phyloP scores from a whole-genome alignment of 2,329 filamentous ascomycete genomes.

The Botrytis cinerea region DNA sequence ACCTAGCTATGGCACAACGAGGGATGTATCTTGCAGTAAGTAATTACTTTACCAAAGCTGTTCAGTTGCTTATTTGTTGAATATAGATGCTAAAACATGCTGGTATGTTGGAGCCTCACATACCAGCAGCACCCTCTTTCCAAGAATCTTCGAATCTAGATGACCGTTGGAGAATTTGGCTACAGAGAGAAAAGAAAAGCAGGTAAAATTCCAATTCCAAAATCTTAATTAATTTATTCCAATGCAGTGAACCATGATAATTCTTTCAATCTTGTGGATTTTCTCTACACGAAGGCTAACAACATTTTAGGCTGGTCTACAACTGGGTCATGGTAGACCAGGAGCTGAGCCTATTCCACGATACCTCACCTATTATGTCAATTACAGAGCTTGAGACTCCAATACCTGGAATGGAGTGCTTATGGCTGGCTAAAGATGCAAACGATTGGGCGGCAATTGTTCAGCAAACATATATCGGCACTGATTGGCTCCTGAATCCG shows the following conservation, averaged over 20 bases:
- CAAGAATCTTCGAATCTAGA: constrained; percentile 49
- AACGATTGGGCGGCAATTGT: constrained; percentile 61
- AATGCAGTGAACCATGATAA: not conserved
- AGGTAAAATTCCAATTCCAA: constrained; percentile 47
- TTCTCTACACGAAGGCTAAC: not conserved
- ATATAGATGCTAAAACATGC: constrained; percentile 67
- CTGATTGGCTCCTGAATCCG: constrained; percentile 41
- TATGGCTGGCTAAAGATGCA: constrained; percentile 63
- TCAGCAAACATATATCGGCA: constrained; percentile 59
- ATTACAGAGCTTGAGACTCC: constrained; percentile 66
- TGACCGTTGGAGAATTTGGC: constrained; percentile 64
- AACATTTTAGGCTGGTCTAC: constrained; percentile 61
- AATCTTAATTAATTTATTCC: not conserved
- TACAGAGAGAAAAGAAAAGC: constrained; percentile 63
- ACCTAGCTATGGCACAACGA: constrained; percentile 72
- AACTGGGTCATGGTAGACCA: constrained; percentile 76
- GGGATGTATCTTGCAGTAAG: constrained; percentile 69
- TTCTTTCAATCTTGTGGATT: not conserved
- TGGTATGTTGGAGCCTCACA: constrained; percentile 61
- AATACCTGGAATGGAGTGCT: constrained; percentile 60
- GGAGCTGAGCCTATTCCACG: constrained; percentile 67
- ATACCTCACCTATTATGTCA: constrained; percentile 62
- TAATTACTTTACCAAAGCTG: constrained; percentile 7
- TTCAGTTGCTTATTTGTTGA: not conserved
- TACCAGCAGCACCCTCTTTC: constrained; percentile 46